A percentile compares a stretch with the other conserved stretches of the same genome.
Conservation (phyloP, 768 basidiomycete species). For the Termitomyces sp. region DNA sequence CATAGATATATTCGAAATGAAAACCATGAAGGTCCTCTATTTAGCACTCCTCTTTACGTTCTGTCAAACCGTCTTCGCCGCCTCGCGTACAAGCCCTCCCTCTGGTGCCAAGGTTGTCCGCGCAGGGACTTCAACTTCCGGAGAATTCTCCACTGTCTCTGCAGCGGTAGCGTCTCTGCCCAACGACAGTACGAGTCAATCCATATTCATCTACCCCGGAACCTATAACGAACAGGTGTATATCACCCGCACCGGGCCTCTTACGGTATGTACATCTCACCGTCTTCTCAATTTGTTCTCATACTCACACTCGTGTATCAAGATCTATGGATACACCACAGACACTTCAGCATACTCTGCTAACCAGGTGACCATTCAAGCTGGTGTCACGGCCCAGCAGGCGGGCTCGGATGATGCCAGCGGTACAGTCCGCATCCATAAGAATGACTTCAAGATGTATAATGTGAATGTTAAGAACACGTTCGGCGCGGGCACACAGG, state of each 20-base stretch:
- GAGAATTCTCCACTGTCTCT: conserved; percentile 36
- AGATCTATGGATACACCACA: conserved; percentile 44
- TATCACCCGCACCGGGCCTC: conserved; percentile 41
- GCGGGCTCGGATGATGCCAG: conserved; percentile 45
- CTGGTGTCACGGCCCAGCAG: conserved; percentile 27
- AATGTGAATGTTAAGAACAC: conserved; percentile 49
- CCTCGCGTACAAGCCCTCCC: conserved; percentile 39
- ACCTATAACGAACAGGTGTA: conserved; percentile 42
- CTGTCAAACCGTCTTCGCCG: conserved; percentile 18
- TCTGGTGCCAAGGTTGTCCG: conserved; percentile 40
- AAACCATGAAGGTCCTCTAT: background rate
- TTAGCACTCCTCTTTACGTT: background rate
- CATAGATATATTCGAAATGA: background rate
- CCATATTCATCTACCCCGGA: conserved; percentile 47
- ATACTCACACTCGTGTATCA: background rate
- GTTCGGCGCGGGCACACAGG: conserved; percentile 40
- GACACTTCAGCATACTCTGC: conserved; percentile 33
- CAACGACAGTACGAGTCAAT: conserved; percentile 31
- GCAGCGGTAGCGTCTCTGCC: conserved; percentile 41
- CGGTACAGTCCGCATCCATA: conserved; percentile 46
- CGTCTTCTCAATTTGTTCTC: background rate
- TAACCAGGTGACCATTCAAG: conserved; percentile 38
- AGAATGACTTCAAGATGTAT: conserved; percentile 45
- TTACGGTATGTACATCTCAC: conserved; percentile 30
- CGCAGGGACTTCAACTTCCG: conserved; percentile 32